A percentile compares a stretch with the other conserved stretches of the same genome.
Evolutionary conservation across 768 basidiomycete genomes (phyloP).

Genomic region (Trametes sanguinea): DNA sequence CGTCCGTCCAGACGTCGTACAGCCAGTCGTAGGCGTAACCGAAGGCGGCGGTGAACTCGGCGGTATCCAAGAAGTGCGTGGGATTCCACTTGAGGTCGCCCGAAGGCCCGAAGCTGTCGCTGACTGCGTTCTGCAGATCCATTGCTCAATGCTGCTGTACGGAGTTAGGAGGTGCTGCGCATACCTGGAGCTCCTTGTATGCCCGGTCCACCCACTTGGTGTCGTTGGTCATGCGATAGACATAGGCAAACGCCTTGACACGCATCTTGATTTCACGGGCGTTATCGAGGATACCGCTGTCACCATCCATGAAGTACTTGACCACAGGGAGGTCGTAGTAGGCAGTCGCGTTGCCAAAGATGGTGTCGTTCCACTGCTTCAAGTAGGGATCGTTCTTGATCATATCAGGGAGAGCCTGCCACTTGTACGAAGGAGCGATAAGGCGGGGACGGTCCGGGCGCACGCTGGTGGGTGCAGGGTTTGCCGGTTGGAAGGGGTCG

Average conservation of each 20-base stretch:
- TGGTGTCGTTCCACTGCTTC: conserved; percentile 84
- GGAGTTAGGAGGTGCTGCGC: conserved; percentile 28
- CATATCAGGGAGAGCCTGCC: conserved; percentile 76
- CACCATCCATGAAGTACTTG: conserved; percentile 72
- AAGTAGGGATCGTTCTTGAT: conserved; percentile 87
- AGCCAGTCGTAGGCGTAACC: conserved; percentile 97
- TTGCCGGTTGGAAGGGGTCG: conserved; percentile 73
- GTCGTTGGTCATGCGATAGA: conserved; percentile 87
- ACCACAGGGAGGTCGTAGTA: conserved; percentile 68
- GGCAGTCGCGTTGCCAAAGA: conserved; percentile 84
- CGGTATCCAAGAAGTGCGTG: conserved; percentile 87
- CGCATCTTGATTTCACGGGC: conserved; percentile 88
- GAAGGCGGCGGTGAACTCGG: conserved; percentile 87
- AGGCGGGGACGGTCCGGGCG: conserved; percentile 86
- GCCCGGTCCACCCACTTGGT: conserved; percentile 88
- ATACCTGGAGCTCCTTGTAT: conserved; percentile 80
- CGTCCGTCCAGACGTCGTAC: conserved; percentile 76
- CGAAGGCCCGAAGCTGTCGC: conserved; percentile 61
- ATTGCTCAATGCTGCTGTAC: not conserved
- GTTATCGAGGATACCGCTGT: conserved; percentile 89
- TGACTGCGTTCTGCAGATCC: conserved; percentile 63
- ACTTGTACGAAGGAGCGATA: conserved; percentile 90
- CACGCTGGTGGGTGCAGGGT: conserved; percentile 57
- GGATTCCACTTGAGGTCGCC: conserved; percentile 80
- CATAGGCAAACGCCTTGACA: conserved; percentile 92